phyloP scores from a whole-genome alignment of 2,329 filamentous ascomycete genomes.

The Penicillium sp. region DNA sequence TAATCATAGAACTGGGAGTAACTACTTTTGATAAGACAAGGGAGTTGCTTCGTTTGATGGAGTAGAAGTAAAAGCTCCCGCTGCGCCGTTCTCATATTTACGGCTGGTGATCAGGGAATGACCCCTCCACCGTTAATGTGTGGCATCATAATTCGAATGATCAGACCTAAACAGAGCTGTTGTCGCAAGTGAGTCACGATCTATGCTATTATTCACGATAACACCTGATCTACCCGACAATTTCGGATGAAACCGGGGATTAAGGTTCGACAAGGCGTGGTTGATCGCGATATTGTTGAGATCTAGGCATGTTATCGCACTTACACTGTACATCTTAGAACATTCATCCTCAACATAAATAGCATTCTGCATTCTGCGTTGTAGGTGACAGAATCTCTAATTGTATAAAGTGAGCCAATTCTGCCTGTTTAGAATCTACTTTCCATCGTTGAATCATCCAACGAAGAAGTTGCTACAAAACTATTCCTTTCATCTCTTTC shows the following conservation, averaged over 20 bases:
- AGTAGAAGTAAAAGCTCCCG: not conserved
- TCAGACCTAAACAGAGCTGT: too few species aligned
- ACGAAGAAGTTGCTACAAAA: too few species aligned
- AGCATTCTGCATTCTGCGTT: slow-evolving; percentile 9
- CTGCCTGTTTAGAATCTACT: not conserved
- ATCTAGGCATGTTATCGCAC: not conserved
- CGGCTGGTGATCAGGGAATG: too few species aligned
- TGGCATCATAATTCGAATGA: too few species aligned
- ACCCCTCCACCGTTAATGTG: too few species aligned
- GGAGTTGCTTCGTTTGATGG: too few species aligned
- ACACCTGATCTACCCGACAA: not conserved
- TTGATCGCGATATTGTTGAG: too few species aligned
- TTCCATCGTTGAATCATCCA: not conserved
- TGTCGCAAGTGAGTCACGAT: not conserved
- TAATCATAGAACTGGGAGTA: too few species aligned
- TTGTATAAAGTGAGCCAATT: not conserved
- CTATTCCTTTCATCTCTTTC: too few species aligned
- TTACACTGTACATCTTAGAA: slow-evolving; percentile 10
- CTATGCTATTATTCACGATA: not conserved
- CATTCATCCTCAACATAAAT: not conserved
- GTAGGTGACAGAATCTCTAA: slow-evolving; percentile 6
- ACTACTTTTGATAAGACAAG: too few species aligned
- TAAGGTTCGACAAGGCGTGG: slow-evolving; percentile 1
- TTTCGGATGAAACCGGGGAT: slow-evolving; percentile 9
- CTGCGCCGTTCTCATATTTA: too few species aligned